Evolutionary conservation across 306 rosid genomes (phyloP).

Genomic region (Rosa persica): DNA sequence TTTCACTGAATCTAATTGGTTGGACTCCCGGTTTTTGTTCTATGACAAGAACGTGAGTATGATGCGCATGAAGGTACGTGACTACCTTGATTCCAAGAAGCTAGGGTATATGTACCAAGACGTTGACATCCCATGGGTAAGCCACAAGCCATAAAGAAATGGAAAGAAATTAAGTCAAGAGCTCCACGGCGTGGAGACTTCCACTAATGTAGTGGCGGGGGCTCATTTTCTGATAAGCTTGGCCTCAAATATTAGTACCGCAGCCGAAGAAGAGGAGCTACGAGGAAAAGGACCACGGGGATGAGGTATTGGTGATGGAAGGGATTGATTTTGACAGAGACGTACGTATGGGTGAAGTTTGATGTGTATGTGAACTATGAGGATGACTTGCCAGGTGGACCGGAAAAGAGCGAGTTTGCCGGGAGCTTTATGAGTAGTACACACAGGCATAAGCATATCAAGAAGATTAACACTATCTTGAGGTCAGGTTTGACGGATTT

Average conservation of each 20-base stretch:
- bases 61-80: conserved; percentile 58
- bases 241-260: conserved; percentile 43
- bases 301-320: conserved; percentile 44
- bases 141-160: conserved; percentile 56
- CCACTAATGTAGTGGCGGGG: neutral
- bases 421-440: conserved; percentile 84
- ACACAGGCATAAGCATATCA: conserved; percentile 46
- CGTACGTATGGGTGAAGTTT: conserved; percentile 46
- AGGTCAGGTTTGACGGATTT: conserved; percentile 59
- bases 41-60: conserved; percentile 65
- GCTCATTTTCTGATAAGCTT: conserved; percentile 41
- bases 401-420: conserved; percentile 64
- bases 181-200: conserved; percentile 26
- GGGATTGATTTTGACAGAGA: conserved; percentile 59
- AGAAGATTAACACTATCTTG: conserved; percentile 36
- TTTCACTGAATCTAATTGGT: conserved; percentile 51
- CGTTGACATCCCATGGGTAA: conserved; percentile 61
- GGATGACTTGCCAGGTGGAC: conserved; percentile 42
- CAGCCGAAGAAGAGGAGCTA: conserved; percentile 45
- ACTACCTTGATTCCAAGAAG: conserved; percentile 49
- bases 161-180: conserved; percentile 21
- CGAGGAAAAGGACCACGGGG: conserved; percentile 41
- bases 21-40: conserved; percentile 62
- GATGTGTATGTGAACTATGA: conserved; percentile 77
- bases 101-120: conserved; percentile 68